Base-by-base conservation (phyloP, 345 rosid species). In the Moricandia moricandioides region DNA sequence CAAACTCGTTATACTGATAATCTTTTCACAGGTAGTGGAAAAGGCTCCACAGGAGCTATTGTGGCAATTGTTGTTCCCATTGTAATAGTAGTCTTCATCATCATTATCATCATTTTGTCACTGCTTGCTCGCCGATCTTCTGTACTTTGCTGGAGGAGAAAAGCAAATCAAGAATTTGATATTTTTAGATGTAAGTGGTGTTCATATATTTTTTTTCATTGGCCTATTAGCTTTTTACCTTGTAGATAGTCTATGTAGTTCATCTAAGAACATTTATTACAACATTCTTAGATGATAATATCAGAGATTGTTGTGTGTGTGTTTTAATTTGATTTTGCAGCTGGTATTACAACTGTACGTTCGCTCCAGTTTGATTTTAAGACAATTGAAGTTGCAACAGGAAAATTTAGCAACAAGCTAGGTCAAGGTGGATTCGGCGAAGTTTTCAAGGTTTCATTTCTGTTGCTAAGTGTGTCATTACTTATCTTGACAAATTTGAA, bases 121-220 rank as follows among this genome's bases (percentile, higher is more conserved):
- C 40, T 78, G 4, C 12, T 66, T 10, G 54, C 17, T 24, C 45
- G 71, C 2, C 31, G 31, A 2, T 72, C 51, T 11, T 24, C 58
- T 30, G 8, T 58, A 11, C 6, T 57, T 29, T 77, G 0, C 55
- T 13, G 49, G 16, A 71, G 77, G 72, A 78, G 35, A 52, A 58
- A 71, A 6, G 0, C 77, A 8, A 33, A 10, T 39, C 71, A 14
- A 35, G 12, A 2, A 59, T 2, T 30, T 14, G 11, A 65, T 16
- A 29, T 29, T 29, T 29, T 29, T 29, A 1, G 5, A 29, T 29
- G 31, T 29, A 29, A 29, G 31, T 4, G 10, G 11, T 40, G n/a
- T 40, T 10, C 12, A 9, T 4, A 39, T 39, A 40, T 33, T 11
- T 2, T 40, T 40, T 40, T 2, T 4, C 47, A 3, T 40, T 40